Base-by-base conservation (phyloP, 2,329 filamentous ascomycete genomes). In the Colletotrichum liaoningense region DNA sequence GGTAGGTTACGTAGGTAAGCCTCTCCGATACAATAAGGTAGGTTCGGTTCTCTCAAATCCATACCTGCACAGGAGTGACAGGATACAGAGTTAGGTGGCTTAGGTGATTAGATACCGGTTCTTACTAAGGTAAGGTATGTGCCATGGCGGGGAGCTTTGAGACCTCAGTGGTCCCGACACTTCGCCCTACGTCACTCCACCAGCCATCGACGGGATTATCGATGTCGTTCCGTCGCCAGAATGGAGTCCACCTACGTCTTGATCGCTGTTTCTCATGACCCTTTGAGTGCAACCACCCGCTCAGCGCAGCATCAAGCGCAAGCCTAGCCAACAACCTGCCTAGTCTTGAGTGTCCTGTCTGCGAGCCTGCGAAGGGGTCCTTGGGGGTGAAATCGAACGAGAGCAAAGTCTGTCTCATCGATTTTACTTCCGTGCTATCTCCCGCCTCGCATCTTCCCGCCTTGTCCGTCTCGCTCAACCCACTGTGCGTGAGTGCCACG, bases 111-210 rank as follows among this genome's bases (percentile, higher is more conserved):
- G 38, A 19, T 7, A 42, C 38, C 38, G 14, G 38, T 14, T 42
- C 38, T 42, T 42, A 19, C 38, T 33, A 33, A 33, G 30, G 30
- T 33, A 33, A 33, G 30, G 30, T 33, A 33, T 33, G 30, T 33
- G 33, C 33, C 33, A 49, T 49, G 42, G 19, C 42, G 16, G 42
- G 19, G 42, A 62, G 58, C 35, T 46, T 26, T 30, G 59, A 63
- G 46, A 63, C 42, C 46, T 54, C n/a, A 55, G 49, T 64, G 59
- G 42, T n/a, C 46, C 46, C 62, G 5, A 35, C 46, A 22, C 11
- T 22, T n/a, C 9, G 24, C 42, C 64, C 46, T 62, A 71, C 69
- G 69, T 71, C 69, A 71, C 69, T 57, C 64, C 63, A 71, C 33
- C 63, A n/a, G 57, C 46, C 19, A 33, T 46, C 56, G 14, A 71